A percentile compares a stretch with the other conserved stretches of the same genome.
These are phyloP conservation scores for Solanum arcanum DNA, from an alignment of 257 asterid species.

Conservation along the genomic window DNA sequence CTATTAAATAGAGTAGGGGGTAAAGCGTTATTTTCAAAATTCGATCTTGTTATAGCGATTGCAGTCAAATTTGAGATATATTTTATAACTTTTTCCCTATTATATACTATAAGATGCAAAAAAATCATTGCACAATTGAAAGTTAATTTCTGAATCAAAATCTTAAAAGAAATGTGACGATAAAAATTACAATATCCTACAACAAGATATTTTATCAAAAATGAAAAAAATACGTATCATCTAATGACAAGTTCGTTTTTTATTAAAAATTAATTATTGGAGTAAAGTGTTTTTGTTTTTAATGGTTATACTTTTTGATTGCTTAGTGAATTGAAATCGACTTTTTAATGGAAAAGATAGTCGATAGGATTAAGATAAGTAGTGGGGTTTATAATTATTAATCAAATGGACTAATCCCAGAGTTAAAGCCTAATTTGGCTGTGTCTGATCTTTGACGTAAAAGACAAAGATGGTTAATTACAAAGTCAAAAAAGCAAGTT, in stretches of 20 bases:
- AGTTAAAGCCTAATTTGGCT: not conserved
- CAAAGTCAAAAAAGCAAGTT: slow-evolving; percentile 33
- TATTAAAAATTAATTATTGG: not conserved
- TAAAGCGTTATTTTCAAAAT: too few species aligned
- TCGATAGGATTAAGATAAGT: not conserved
- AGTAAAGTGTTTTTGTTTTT: not conserved
- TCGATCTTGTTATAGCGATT: too few species aligned
- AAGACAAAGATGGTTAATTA: not conserved
- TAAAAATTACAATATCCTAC: not conserved
- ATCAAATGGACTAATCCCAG: not conserved
- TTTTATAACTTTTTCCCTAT: too few species aligned
- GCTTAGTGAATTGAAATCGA: not conserved
- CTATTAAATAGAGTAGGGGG: too few species aligned
- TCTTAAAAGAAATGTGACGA: not conserved
- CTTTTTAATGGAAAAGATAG: not conserved
- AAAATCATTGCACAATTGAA: not conserved
- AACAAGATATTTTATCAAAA: not conserved
- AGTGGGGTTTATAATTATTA: not conserved
- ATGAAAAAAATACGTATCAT: not conserved
- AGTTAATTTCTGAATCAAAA: not conserved
- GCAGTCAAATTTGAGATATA: too few species aligned
- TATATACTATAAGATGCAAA: not conserved
- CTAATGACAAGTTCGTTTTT: not conserved
- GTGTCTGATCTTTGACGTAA: not conserved
- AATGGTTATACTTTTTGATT: not conserved